Evolutionary conservation across 1,139 yeast genomes (phyloP).

Genomic region (Nadsonia starkeyi-henricii): DNA sequence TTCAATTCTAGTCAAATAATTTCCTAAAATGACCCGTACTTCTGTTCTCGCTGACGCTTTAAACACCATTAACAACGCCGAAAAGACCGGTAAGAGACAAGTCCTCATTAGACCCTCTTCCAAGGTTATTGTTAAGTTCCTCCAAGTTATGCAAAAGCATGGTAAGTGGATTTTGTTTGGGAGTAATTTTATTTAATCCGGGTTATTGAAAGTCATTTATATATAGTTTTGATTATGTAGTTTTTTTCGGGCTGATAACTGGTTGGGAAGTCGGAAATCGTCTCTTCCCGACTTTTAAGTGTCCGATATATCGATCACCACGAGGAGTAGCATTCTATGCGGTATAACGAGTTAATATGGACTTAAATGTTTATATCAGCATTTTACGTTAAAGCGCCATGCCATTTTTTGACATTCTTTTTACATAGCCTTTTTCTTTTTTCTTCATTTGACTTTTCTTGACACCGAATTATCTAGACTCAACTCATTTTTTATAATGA

Average conservation of each 20-base stretch:
- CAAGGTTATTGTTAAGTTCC: conserved; percentile 92
- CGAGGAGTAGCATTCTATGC: not conserved
- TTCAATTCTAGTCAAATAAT: not conserved
- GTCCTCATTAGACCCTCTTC: conserved; percentile 97
- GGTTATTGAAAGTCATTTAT: too few species aligned
- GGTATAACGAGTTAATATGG: not conserved
- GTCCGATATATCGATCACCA: conserved; percentile 4
- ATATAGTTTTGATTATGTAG: not conserved
- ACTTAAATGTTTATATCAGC: not conserved
- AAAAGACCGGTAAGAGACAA: conserved; percentile 98
- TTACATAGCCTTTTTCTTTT: not conserved
- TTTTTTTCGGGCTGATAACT: conserved; percentile 7
- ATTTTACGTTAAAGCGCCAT: not conserved
- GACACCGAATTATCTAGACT: not conserved
- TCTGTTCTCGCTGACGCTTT: conserved; percentile 99
- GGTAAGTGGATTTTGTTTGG: conserved; percentile 29
- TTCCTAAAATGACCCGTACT: conserved; percentile 79
- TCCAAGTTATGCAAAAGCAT: conserved; percentile 96
- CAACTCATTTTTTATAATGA: not conserved
- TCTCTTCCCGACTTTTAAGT: conserved; percentile 7
- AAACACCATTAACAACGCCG: conserved; percentile 97
- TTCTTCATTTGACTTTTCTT: not conserved
- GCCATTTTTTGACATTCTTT: not conserved
- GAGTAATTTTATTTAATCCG: too few species aligned
- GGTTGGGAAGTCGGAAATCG: conserved; percentile 7